Evolutionary conservation across 2,329 filamentous ascomycete species (phyloP).

Genomic region (Fusarium sarcochroum): DNA sequence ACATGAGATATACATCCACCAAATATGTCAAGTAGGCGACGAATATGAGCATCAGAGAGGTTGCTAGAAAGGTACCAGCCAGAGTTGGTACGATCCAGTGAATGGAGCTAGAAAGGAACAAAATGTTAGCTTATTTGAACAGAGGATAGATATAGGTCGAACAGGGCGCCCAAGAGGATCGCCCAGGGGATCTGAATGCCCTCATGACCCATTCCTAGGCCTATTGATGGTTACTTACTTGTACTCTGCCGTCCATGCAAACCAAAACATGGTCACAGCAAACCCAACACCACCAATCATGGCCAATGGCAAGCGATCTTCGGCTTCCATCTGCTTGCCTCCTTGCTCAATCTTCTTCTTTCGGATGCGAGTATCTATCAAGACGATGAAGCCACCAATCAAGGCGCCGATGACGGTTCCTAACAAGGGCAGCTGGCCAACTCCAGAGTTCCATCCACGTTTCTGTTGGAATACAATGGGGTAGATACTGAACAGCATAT

Average conservation of each 20-base stretch:
- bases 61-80: slow-evolving; percentile 33
- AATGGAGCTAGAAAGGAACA: slow-evolving; percentile 7
- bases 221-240: slow-evolving; percentile 9
- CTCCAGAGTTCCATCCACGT: slow-evolving; percentile 38
- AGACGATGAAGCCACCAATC: slow-evolving; percentile 32
- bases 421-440: slow-evolving; percentile 40
- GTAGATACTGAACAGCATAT: slow-evolving; percentile 80
- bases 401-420: slow-evolving; percentile 40
- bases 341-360: slow-evolving; percentile 25
- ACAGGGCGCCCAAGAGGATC: background rate
- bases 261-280: slow-evolving; percentile 43
- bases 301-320: slow-evolving; percentile 37
- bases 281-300: slow-evolving; percentile 40
- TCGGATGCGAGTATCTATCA: slow-evolving; percentile 32
- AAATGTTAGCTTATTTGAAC: background rate
- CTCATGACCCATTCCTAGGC: background rate
- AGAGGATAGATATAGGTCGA: background rate
- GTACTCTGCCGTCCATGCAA: slow-evolving; percentile 41
- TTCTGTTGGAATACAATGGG: slow-evolving; percentile 74
- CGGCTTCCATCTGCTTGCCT: slow-evolving; percentile 31
- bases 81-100: slow-evolving; percentile 41
- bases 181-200: background rate
- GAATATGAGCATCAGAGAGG: slow-evolving; percentile 43
- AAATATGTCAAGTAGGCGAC: slow-evolving; percentile 39
- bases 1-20: slow-evolving; percentile 41